A percentile compares a stretch with the other conserved stretches of the same genome.
phyloP scores from a whole-genome alignment of 331 rosid genomes.

The Erythrophleum ivorense region DNA sequence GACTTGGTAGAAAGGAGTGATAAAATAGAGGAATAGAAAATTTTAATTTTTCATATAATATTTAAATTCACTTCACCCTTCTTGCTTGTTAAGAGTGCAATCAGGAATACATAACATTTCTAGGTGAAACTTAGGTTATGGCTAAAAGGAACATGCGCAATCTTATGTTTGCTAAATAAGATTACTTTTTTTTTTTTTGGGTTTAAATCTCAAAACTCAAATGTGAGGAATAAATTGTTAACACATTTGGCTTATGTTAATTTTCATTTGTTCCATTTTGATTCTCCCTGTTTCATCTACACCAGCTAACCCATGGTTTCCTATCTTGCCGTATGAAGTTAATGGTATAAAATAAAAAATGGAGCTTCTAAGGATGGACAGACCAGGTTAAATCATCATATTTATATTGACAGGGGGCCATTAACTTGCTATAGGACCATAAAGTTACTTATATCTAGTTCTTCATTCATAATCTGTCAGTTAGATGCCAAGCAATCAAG shows the following conservation, averaged over 20 bases:
- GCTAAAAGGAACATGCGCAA: neutral
- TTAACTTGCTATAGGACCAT: neutral
- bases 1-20: neutral
- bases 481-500: conserved; percentile 5
- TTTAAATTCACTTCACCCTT: neutral
- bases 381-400: neutral
- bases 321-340: neutral
- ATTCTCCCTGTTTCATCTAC: neutral
- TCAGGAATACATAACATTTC: neutral
- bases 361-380: conserved; percentile 5
- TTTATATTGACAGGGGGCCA: neutral
- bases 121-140: neutral
- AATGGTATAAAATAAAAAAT: neutral
- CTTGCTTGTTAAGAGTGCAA: neutral
- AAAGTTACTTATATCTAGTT: neutral
- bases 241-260: neutral
- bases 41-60: neutral
- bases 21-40: neutral
- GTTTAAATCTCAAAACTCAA: neutral
- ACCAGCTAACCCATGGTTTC: neutral
- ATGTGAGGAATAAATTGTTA: neutral
- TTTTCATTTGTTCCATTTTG: neutral
- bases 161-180: neutral
- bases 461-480: neutral
- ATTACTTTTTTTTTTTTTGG: neutral